These are phyloP conservation scores for Cadophora luteo-olivacea DNA, from an alignment of 2,329 filamentous ascomycete species.

Conservation along the genomic window DNA sequence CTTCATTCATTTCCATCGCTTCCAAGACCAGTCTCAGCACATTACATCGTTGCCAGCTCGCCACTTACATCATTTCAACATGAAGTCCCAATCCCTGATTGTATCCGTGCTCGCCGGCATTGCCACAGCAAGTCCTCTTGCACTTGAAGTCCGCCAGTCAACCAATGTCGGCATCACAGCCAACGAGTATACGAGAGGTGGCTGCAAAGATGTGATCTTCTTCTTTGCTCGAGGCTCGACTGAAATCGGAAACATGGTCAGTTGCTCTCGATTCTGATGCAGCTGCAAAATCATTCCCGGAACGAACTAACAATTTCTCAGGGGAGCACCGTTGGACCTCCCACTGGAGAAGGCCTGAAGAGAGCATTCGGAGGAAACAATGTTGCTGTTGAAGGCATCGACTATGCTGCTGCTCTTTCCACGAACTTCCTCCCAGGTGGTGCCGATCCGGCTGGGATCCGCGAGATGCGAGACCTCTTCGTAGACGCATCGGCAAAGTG, in stretches of 20 bases:
- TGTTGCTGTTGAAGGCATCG: constrained; percentile 43
- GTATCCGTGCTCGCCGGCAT: constrained; percentile 6
- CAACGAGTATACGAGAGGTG: constrained; percentile 28
- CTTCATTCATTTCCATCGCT: background rate
- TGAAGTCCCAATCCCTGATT: constrained; percentile 8
- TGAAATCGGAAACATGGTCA: constrained; percentile 54
- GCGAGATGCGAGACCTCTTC: constrained; percentile 39
- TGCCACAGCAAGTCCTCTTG: constrained; percentile 1
- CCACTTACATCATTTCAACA: background rate
- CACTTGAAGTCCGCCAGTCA: constrained; percentile 11
- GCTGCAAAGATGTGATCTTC: constrained; percentile 51
- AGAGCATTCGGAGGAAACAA: constrained; percentile 27
- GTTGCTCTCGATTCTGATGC: background rate
- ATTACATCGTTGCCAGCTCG: background rate
- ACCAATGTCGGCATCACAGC: constrained; percentile 16
- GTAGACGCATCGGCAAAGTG: constrained; percentile 43
- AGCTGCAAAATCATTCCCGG: background rate
- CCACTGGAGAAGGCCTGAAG: constrained; percentile 37
- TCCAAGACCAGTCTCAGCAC: background rate
- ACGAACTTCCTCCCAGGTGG: constrained; percentile 32
- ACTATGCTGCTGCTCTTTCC: constrained; percentile 31
- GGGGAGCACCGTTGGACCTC: constrained; percentile 42
- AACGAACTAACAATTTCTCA: constrained; percentile 8
- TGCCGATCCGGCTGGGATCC: constrained; percentile 27
- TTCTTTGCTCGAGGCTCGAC: constrained; percentile 55